phyloP scores from a whole-genome alignment of 2,329 filamentous ascomycete species.

The Colletotrichum echinochloae region DNA sequence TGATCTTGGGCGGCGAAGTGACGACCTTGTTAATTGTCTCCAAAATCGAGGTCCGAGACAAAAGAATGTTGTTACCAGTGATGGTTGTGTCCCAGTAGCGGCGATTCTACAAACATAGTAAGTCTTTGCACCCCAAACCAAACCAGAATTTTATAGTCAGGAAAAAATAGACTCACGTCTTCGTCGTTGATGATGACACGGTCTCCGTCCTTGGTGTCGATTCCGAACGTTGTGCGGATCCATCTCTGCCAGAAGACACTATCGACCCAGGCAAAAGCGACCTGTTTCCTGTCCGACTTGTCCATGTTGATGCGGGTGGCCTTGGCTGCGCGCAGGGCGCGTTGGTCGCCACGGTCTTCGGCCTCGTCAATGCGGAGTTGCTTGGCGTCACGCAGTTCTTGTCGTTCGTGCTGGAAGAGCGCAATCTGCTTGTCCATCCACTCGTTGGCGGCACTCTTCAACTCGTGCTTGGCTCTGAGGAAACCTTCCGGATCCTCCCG shows the following conservation, averaged over 20 bases:
- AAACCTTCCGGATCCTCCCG: conserved; percentile 85
- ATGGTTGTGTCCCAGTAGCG: conserved; percentile 95
- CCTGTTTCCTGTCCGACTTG: conserved; percentile 86
- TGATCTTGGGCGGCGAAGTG: conserved; percentile 75
- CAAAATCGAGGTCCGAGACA: conserved; percentile 89
- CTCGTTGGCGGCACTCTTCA: conserved; percentile 95
- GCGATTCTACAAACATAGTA: conserved; percentile 72
- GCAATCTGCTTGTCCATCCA: conserved; percentile 98
- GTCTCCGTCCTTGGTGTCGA: conserved; percentile 89
- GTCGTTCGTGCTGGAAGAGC: conserved; percentile 90
- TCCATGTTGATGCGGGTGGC: conserved; percentile 92
- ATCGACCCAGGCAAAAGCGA: conserved; percentile 97
- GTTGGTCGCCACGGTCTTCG: conserved; percentile 90
- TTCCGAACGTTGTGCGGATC: conserved; percentile 94
- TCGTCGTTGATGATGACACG: conserved; percentile 97
- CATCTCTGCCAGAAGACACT: conserved; percentile 97
- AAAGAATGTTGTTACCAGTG: conserved; percentile 89
- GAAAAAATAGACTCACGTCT: conserved; percentile 76
- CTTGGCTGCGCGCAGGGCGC: conserved; percentile 88
- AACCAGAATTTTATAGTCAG: neutral
- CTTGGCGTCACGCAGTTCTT: conserved; percentile 94
- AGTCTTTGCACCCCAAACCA: neutral
- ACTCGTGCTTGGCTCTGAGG: conserved; percentile 81
- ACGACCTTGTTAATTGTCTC: conserved; percentile 84
- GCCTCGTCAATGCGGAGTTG: conserved; percentile 96